Base-by-base conservation (phyloP, 768 basidiomycete species). In the Leccinum sublutescens region DNA sequence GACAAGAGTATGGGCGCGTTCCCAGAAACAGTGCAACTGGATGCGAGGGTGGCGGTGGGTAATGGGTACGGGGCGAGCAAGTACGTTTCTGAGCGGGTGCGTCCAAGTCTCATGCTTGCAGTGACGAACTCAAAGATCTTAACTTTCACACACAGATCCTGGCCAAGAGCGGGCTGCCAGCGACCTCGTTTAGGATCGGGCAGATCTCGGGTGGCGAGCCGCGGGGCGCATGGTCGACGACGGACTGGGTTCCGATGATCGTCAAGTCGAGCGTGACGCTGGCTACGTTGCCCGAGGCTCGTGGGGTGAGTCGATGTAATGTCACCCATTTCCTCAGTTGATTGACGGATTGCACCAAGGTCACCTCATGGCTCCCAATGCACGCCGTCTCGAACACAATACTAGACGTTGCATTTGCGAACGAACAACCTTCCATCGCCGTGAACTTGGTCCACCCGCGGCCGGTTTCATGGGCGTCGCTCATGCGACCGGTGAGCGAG, bases 51-150 rank as follows among this genome's bases (percentile, higher is more conserved):
- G 43, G 71, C 73, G 7, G 68, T 71, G 14, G 75, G 74, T 19
- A n/a, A 54, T 51, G 78, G 77, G 0, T 78, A 78, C 52, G 75
- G 74, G 1, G 74, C 71, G 49, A 66, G 71, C 34, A 78, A 79
- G 58, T 63, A 65, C 36, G 65, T 64, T 15, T 62, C 51, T 25
- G 64, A 74, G 47, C 31, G 59, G 55, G 64, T 71, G 14, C 9
- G 64, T 64, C 9, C 9, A n/a, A 8, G 17, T 14, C 50, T 19
- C 9, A 19, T 2, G 9, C 31, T 12, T 33, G 23, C 27, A 8
- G n/a, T 48, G 14, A 23, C 3, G 14, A 15, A 17, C 48, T 7
- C 3, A 10, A 17, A 1, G n/a, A n/a, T 58, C 17, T 11, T n/a
- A 3, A 4, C 36, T 17, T 14, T 3, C 9, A 2, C 52, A 27